Conservation (phyloP, 1,284 basidiomycete genomes). For the Termitomyces sp. region DNA sequence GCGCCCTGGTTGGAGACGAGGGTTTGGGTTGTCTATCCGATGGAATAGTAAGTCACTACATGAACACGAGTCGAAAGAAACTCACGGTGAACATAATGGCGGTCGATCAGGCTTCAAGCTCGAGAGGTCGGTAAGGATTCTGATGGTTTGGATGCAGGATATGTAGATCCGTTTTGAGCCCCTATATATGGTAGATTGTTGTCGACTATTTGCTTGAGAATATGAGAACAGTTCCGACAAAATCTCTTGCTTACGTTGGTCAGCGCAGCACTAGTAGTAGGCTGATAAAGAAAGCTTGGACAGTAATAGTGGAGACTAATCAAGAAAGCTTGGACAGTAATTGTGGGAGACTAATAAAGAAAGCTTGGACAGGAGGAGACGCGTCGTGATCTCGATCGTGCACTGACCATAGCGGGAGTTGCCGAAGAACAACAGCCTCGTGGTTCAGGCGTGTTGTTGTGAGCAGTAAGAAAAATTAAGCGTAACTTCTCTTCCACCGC, state of each 20-base stretch:
- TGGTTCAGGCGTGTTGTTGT: conserved; percentile 33
- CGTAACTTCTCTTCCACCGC: conserved; percentile 12
- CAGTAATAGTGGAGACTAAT: too few relatives aligned
- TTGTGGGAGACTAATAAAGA: too few relatives aligned
- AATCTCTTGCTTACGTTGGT: too few relatives aligned
- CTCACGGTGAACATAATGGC: conserved; percentile 31
- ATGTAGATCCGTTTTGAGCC: not conserved
- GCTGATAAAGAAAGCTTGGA: too few relatives aligned
- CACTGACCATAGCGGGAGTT: conserved; percentile 21
- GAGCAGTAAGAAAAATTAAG: conserved; percentile 13
- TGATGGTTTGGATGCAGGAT: not conserved
- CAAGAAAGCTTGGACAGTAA: too few relatives aligned
- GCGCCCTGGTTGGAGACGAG: conserved; percentile 35
- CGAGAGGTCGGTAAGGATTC: not conserved
- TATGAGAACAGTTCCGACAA: not conserved
- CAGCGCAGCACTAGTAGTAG: not conserved
- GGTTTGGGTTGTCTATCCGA: conserved; percentile 28
- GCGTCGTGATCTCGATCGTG: conserved; percentile 7
- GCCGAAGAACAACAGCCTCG: conserved; percentile 33
- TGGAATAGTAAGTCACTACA: conserved; percentile 4
- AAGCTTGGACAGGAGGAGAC: not conserved
- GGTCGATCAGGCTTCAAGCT: not conserved
- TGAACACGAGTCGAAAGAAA: conserved; percentile 5
- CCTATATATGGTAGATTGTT: conserved; percentile 9
- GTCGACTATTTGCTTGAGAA: conserved; percentile 11